These are phyloP conservation scores for Castanopsis chinensis DNA, from an alignment of 306 rosid species.

Conservation along the genomic window DNA sequence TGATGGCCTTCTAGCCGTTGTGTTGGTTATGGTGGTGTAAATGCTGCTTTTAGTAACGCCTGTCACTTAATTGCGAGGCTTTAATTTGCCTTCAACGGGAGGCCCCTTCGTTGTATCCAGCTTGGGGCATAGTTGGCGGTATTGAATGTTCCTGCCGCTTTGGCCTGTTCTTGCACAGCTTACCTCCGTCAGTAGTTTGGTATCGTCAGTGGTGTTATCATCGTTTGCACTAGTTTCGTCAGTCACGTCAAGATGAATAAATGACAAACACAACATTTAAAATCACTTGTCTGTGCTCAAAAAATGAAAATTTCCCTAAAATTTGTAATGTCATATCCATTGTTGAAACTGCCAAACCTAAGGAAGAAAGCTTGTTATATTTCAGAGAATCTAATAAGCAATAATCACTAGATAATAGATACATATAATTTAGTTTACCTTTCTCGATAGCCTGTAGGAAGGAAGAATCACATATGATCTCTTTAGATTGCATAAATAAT, in stretches of 20 bases:
- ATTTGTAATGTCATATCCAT: not conserved
- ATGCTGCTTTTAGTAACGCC: too few species aligned
- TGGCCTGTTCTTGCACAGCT: too few species aligned
- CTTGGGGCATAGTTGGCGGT: too few species aligned
- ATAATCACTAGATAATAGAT: not conserved
- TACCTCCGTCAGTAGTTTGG: too few species aligned
- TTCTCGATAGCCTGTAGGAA: constrained; percentile 15
- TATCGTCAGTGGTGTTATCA: too few species aligned
- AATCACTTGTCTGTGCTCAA: not conserved
- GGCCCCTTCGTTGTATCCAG: too few species aligned
- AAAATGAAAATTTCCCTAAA: not conserved
- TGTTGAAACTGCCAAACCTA: not conserved
- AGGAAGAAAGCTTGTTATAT: not conserved
- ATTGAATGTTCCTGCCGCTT: too few species aligned
- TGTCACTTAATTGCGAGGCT: too few species aligned
- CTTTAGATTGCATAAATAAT: constrained; percentile 12
- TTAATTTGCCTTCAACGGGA: too few species aligned
- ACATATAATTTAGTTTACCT: constrained; percentile 23
- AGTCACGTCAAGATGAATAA: not conserved
- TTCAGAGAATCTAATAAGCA: not conserved
- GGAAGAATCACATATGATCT: constrained; percentile 24
- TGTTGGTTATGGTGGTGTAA: too few species aligned
- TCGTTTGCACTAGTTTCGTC: too few species aligned
- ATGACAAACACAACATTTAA: not conserved
- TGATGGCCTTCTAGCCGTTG: too few species aligned